A percentile compares a stretch with the other conserved stretches of the same genome.
Evolutionary conservation across 78 protist species (phyloP).

Genomic region (Dictyostelium firmibasis): DNA sequence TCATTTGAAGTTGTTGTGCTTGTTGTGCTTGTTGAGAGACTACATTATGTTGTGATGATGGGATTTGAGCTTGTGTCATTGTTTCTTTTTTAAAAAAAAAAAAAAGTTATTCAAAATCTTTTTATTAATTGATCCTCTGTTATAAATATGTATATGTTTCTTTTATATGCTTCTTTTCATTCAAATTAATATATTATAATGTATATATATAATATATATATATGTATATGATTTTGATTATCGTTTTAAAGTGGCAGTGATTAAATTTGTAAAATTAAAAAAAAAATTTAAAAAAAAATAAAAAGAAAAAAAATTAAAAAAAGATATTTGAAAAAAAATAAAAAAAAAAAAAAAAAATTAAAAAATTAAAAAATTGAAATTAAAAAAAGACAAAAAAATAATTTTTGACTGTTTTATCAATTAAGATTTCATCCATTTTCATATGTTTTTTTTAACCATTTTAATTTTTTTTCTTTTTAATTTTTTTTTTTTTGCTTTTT

Average conservation of each 20-base stretch:
- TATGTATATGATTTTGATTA: background rate
- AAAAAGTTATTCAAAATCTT: no score
- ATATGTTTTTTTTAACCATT: background rate
- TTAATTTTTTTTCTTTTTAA: background rate
- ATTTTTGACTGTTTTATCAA: background rate
- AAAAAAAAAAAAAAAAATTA: background rate
- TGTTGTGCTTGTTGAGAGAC: background rate
- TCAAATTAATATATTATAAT: background rate
- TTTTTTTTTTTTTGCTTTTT: background rate
- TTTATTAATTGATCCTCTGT: background rate
- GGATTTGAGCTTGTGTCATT: background rate
- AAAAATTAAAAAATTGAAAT: background rate
- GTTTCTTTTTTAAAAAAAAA: background rate
- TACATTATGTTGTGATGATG: background rate
- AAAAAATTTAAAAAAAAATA: background rate
- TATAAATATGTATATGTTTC: no score
- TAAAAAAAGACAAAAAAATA: background rate
- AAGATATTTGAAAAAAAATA: background rate
- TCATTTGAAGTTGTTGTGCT: conserved; percentile 18
- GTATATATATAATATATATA: background rate
- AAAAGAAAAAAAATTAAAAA: no score
- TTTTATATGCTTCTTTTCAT: background rate
- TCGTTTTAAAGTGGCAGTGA: background rate
- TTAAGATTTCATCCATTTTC: background rate
- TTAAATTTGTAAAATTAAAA: background rate